Conservation (phyloP, 208 protist species). For the Endotrypanum monterogeii region DNA sequence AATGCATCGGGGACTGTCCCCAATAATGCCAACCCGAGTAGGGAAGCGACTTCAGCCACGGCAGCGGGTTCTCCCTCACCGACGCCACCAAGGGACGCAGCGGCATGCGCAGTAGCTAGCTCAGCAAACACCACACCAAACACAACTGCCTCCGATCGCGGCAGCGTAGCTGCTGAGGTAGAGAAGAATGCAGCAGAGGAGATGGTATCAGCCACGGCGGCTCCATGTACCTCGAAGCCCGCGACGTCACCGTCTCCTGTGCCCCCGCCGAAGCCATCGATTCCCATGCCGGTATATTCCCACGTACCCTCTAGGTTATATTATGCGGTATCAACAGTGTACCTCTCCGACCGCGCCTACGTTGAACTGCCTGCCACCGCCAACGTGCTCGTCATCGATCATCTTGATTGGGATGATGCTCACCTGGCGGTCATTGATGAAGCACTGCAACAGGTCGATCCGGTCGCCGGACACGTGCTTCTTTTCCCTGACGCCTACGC, state of each 20-base stretch:
- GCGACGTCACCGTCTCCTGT: background rate
- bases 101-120: background rate
- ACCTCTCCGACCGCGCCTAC: slow-evolving; percentile 34
- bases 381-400: slow-evolving; percentile 50
- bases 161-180: background rate
- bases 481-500: slow-evolving; percentile 37
- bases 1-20: background rate
- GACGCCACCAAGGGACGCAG: background rate
- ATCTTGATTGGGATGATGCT: slow-evolving; percentile 20
- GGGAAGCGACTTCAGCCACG: background rate
- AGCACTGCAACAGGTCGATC: slow-evolving; percentile 19
- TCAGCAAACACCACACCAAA: background rate
- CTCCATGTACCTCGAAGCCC: background rate
- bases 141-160: background rate
- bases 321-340: slow-evolving; percentile 18
- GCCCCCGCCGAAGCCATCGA: slow-evolving; percentile 5
- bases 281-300: slow-evolving; percentile 17
- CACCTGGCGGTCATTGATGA: slow-evolving; percentile 2
- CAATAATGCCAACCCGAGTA: background rate
- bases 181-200: background rate
- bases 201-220: background rate
- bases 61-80: background rate
- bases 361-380: slow-evolving; percentile 33
- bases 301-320: slow-evolving; percentile 24
- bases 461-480: slow-evolving; percentile 25